phyloP scores from a whole-genome alignment of 495 filamentous ascomycete genomes.

The Corynascus novoguineensis region DNA sequence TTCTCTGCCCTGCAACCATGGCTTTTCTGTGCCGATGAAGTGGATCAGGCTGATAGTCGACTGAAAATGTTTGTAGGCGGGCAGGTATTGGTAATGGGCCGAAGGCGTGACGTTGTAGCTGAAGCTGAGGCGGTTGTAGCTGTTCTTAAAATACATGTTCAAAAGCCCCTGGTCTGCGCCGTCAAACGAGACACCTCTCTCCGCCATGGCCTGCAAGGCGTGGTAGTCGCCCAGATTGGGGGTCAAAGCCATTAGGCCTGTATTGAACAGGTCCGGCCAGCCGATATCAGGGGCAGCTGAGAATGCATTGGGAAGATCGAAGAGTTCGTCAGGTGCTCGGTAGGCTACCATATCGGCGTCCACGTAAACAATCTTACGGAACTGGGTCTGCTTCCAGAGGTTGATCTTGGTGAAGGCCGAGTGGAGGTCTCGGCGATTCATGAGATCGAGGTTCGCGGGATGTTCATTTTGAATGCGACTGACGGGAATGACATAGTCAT shows the following conservation, averaged over 20 bases:
- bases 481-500: conserved; percentile 85
- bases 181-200: conserved; percentile 87
- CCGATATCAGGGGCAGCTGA: conserved; percentile 92
- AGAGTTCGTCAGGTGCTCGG: conserved; percentile 86
- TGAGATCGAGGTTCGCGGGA: conserved; percentile 79
- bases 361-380: conserved; percentile 82
- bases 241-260: conserved; percentile 83
- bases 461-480: conserved; percentile 66
- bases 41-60: conserved; percentile 81
- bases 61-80: conserved; percentile 89
- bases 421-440: conserved; percentile 84
- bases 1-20: conserved; percentile 70
- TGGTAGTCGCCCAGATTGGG: conserved; percentile 86
- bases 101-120: conserved; percentile 94
- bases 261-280: conserved; percentile 98
- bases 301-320: conserved; percentile 69
- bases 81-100: conserved; percentile 90
- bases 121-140: conserved; percentile 85
- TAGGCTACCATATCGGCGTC: conserved; percentile 87
- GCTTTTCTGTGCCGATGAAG: conserved; percentile 89
- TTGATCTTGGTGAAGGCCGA: conserved; percentile 95
- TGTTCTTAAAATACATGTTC: conserved; percentile 84
- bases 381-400: conserved; percentile 88
- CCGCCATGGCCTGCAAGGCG: conserved; percentile 74
- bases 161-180: conserved; percentile 94